Base-by-base conservation (phyloP, 345 rosid genomes). In the Brassica cretica region DNA sequence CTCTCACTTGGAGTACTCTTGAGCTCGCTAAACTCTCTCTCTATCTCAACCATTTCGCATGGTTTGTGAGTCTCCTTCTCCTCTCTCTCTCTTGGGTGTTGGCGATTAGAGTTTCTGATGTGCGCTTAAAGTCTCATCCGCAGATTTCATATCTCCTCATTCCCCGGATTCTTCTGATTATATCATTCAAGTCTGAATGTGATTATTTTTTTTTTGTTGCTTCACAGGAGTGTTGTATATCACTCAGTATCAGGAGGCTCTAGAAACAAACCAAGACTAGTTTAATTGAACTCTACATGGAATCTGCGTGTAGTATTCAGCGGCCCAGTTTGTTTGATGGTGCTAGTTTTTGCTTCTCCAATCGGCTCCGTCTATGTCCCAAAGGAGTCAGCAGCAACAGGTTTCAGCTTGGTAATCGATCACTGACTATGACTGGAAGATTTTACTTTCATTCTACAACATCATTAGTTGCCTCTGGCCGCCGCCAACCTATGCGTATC, bases 301-400 rank as follows among this genome's bases (percentile, higher is more conserved):
- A 85, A 60, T 82, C 81, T 56, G 86, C 89, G 10, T 84, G 80
- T 83, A 30, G 87, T 79, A 60, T 90, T 66, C 85, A 58, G 82
- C 88, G 80, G 73, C 76, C 86, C 10, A 82, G 79, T 85, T 73
- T 83, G 51, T 70, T 84, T 72, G 84, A 82, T 79, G 85, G 76
- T 59, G 79, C 49, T 6, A 58, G 82, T 63, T 81, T 49, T 70
- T 64, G 84, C 79, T 60, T 70, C 1, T 27, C 83, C 0, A 84
- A 77, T 76, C 80, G 75, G 16, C 63, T 75, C 66, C 73, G 79
- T 18, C 74, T 84, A 67, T 82, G 88, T 53, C 76, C 77, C 58
- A 76, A 81, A 73, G 74, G 19, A 29, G 80, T 84, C 74, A 77
- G 78, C 66, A 74, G 78, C 66, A 74, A 2, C 66, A 68, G 78